Conservation (phyloP, 345 rosid genomes). For the Anacardium occidentale region DNA sequence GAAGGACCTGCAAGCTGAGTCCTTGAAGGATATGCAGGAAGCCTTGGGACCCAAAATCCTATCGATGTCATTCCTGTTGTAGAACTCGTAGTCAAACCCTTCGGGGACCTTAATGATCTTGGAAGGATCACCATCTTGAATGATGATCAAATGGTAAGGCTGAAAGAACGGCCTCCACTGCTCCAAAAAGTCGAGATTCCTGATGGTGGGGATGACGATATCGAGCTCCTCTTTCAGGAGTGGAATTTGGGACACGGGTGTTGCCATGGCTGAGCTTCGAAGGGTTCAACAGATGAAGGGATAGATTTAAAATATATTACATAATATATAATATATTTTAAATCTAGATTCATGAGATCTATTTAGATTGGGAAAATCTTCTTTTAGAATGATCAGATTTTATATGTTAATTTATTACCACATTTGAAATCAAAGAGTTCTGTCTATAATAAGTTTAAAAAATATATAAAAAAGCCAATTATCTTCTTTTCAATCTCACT, state of each 20-base stretch:
- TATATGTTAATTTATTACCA: too few relatives aligned
- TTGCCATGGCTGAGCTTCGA: constrained; percentile 24
- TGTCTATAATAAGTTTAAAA: too few relatives aligned
- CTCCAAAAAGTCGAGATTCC: constrained; percentile 77
- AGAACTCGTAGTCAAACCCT: constrained; percentile 79
- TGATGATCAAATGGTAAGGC: constrained; percentile 76
- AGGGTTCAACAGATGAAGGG: neutral
- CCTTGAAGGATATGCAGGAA: constrained; percentile 70
- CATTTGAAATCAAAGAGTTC: too few relatives aligned
- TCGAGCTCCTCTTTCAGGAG: constrained; percentile 71
- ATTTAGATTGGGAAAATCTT: too few relatives aligned
- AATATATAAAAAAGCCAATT: too few relatives aligned
- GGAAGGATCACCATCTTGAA: constrained; percentile 83
- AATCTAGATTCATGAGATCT: too few relatives aligned
- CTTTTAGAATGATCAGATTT: too few relatives aligned
- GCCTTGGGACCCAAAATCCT: constrained; percentile 79
- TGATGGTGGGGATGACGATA: constrained; percentile 79
- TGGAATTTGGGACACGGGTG: constrained; percentile 34
- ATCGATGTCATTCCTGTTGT: constrained; percentile 77
- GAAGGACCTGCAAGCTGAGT: constrained; percentile 72
- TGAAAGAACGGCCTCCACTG: constrained; percentile 81
- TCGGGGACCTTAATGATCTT: constrained; percentile 65
- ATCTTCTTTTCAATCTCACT: too few relatives aligned
- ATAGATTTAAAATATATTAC: too few relatives aligned
- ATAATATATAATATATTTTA: too few relatives aligned